Evolutionary conservation across 2,329 filamentous ascomycete genomes (phyloP).

Genomic region (Conoideocrella luteorostrata): DNA sequence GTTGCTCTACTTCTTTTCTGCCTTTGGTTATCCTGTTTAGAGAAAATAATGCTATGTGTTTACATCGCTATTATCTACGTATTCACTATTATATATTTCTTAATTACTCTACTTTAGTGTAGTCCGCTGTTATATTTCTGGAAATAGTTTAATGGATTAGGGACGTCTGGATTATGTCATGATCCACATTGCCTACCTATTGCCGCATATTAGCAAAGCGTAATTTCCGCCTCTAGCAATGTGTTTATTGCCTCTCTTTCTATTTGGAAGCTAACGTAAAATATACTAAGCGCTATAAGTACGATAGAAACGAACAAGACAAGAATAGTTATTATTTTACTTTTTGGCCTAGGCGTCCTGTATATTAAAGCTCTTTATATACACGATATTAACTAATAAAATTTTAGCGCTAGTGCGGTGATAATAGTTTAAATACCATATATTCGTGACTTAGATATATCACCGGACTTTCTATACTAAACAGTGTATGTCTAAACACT

Average conservation of each 20-base stretch:
- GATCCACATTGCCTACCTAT: background rate
- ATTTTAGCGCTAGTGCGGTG: background rate
- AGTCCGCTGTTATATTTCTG: conserved; percentile 1
- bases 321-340: background rate
- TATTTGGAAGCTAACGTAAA: background rate
- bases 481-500: background rate
- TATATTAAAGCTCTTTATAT: background rate
- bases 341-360: background rate
- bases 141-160: background rate
- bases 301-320: background rate
- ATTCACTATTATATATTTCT: background rate
- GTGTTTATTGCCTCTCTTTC: background rate
- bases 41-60: background rate
- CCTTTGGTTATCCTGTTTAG: background rate
- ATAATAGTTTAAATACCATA: background rate
- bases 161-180: background rate
- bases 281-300: background rate
- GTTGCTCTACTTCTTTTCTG: background rate
- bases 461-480: conserved; percentile 1
- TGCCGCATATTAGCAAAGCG: background rate
- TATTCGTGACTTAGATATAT: background rate
- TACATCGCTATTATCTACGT: background rate
- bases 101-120: background rate
- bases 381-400: background rate
- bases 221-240: conserved; percentile 1